Evolutionary conservation across 192 early-diverging fungal genomes (phyloP).

Genomic region (Dissophora ornata): DNA sequence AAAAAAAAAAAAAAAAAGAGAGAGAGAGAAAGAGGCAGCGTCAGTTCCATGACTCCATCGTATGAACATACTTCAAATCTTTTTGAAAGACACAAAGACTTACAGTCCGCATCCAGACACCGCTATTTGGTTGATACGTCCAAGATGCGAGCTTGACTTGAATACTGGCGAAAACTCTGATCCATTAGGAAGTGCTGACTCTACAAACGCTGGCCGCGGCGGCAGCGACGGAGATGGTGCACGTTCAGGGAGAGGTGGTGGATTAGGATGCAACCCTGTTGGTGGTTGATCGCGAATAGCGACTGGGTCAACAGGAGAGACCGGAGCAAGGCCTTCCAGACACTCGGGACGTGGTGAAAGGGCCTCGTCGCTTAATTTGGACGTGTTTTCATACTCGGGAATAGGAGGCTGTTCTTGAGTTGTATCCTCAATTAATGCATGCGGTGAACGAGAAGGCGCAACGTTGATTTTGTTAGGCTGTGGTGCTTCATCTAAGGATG

Average conservation of each 20-base stretch:
- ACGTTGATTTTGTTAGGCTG: too few species aligned
- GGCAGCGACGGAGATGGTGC: constrained; percentile 31
- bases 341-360: background rate
- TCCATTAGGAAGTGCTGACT: constrained; percentile 8
- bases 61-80: too few species aligned
- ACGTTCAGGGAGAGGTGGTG: constrained; percentile 6
- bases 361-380: background rate
- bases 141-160: constrained; percentile 26
- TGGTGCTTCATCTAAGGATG: too few species aligned
- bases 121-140: constrained; percentile 31
- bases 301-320: background rate
- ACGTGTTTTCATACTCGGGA: too few species aligned
- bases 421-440: too few species aligned
- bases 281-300: background rate
- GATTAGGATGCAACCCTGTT: background rate
- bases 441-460: too few species aligned
- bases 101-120: constrained; percentile 44
- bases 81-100: too few species aligned
- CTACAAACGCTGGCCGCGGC: constrained; percentile 21
- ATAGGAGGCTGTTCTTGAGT: too few species aligned
- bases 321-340: constrained; percentile 12
- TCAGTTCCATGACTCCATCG: too few species aligned
- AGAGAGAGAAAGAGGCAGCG: background rate
- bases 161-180: constrained; percentile 33
- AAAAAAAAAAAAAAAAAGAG: background rate